Percentiles rank a stretch among this genome's conserved stretches.
These are phyloP conservation scores for Monilinia vaccinii-corymbosi DNA, from an alignment of 2,329 filamentous ascomycete genomes.

Conservation along the genomic window DNA sequence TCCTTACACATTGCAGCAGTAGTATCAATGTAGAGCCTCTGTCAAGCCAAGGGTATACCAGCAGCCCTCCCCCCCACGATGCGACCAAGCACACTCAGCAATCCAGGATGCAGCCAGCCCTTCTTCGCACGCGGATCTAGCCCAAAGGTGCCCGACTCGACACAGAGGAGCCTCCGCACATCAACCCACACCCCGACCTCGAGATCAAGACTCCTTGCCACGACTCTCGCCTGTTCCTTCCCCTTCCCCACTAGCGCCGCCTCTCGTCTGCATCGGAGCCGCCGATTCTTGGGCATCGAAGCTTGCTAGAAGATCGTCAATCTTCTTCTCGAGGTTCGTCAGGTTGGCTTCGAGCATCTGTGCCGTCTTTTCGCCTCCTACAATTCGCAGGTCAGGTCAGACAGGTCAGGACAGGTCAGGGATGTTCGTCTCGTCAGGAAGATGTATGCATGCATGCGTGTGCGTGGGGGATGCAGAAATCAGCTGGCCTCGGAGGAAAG, in stretches of 20 bases:
- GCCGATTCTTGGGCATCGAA: conserved; percentile 32
- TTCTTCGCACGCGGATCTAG: neutral
- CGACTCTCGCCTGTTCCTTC: neutral
- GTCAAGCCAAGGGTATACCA: no score
- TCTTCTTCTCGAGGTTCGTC: conserved; percentile 42
- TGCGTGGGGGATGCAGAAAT: no score
- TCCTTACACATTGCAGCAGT: neutral
- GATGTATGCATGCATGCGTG: neutral
- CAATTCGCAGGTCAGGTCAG: no score
- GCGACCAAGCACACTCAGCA: neutral
- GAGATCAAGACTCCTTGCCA: neutral
- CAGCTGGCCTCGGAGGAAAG: no score
- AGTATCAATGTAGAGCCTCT: neutral
- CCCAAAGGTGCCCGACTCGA: neutral
- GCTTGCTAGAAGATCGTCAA: conserved; percentile 45
- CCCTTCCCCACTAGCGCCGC: neutral
- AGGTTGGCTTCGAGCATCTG: conserved; percentile 44
- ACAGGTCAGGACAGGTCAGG: neutral
- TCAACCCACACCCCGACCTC: neutral
- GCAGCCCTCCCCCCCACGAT: neutral
- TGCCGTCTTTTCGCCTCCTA: conserved; percentile 44
- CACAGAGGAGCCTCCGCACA: no score
- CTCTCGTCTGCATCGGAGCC: neutral
- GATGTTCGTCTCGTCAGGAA: neutral
- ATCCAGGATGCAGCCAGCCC: neutral